These are phyloP conservation scores for Zygnema cylindricum DNA, from an alignment of 139 green algal genomes.

Conservation along the genomic window DNA sequence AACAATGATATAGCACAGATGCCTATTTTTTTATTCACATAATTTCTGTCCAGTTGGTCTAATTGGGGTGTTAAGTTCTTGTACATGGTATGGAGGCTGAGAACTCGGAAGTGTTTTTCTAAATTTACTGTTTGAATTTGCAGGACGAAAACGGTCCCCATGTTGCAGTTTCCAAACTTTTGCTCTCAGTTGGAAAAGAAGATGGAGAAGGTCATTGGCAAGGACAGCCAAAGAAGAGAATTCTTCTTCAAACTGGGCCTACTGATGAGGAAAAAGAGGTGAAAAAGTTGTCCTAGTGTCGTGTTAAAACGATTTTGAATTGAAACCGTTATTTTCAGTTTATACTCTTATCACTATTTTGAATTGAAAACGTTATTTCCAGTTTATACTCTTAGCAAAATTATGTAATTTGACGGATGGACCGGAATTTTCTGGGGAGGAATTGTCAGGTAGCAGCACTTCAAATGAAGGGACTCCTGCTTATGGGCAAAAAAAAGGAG, in stretches of 20 bases:
- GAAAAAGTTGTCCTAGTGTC: no score
- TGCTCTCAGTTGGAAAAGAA: neutral
- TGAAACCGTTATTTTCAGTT: no score
- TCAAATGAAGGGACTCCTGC: slow-evolving; percentile 45
- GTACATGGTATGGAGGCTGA: no score
- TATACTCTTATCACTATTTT: no score
- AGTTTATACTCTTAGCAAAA: no score
- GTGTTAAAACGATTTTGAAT: no score
- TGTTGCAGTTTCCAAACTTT: slow-evolving; percentile 36
- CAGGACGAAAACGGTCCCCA: slow-evolving; percentile 43
- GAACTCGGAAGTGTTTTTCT: no score
- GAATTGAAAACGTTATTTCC: no score
- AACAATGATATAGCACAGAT: no score
- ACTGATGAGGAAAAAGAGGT: neutral
- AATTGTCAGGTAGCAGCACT: slow-evolving; percentile 18
- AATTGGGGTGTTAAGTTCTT: slow-evolving; percentile 2
- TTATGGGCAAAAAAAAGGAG: slow-evolving; percentile 47
- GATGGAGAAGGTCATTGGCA: neutral
- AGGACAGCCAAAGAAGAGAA: neutral
- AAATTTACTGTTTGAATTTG: neutral
- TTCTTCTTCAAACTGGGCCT: neutral
- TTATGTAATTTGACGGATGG: no score
- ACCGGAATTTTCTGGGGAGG: neutral
- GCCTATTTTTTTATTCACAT: no score
- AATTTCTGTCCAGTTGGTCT: neutral